Evolutionary conservation across 164 flowering plant genomes (phyloP).

Genomic region (Chimonanthus salicifolius): DNA sequence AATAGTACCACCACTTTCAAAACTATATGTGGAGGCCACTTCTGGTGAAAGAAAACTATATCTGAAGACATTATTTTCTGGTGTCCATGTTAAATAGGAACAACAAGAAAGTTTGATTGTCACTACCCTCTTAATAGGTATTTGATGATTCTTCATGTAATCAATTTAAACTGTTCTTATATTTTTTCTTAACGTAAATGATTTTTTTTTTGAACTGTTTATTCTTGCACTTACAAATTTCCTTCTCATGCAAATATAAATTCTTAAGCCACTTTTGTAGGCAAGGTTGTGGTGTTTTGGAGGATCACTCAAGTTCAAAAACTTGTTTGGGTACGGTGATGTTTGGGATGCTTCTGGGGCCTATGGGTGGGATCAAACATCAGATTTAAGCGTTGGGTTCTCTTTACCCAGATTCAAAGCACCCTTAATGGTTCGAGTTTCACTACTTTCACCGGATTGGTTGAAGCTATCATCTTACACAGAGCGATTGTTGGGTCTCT

Average conservation of each 20-base stretch:
- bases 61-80: not conserved
- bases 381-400: slow-evolving; percentile 79
- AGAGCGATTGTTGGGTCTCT: slow-evolving; percentile 65
- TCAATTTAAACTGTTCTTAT: too few relatives aligned
- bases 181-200: not conserved
- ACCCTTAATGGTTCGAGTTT: slow-evolving; percentile 63
- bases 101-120: not conserved
- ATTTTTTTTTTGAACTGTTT: not conserved
- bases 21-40: too few relatives aligned
- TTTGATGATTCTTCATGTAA: not conserved
- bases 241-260: not conserved
- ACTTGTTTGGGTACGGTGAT: slow-evolving; percentile 82
- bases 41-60: too few relatives aligned
- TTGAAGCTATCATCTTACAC: slow-evolving; percentile 81
- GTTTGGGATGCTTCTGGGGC: slow-evolving; percentile 82
- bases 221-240: not conserved
- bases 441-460: slow-evolving; percentile 85
- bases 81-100: not conserved
- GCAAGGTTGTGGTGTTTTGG: slow-evolving; percentile 83
- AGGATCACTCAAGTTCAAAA: slow-evolving; percentile 76
- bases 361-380: slow-evolving; percentile 75
- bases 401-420: slow-evolving; percentile 62
- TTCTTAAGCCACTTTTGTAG: slow-evolving; percentile 38
- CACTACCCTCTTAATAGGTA: not conserved
- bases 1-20: not conserved